Evolutionary conservation across 306 rosid genomes (phyloP).

Genomic region (Cicer pinnatifidum): DNA sequence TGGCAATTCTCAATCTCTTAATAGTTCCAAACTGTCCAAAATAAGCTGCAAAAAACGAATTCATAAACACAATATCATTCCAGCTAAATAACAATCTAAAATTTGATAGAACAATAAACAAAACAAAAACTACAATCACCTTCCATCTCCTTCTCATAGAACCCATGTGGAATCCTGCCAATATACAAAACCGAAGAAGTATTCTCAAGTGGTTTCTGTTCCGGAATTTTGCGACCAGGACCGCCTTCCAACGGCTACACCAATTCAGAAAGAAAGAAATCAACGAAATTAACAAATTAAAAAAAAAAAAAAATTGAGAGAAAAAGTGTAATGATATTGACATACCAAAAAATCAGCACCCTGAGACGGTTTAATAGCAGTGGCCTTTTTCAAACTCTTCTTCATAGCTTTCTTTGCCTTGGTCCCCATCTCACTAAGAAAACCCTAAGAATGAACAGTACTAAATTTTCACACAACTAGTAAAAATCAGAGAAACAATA

Average conservation of each 20-base stretch:
- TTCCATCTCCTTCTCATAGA: conserved; percentile 94
- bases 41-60: conserved; percentile 56
- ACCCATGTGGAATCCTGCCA: conserved; percentile 90
- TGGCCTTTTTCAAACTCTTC: conserved; percentile 62
- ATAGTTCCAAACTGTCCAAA: conserved; percentile 83
- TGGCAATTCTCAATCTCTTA: conserved; percentile 76
- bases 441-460: background rate
- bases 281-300: background rate
- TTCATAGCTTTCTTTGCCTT: conserved; percentile 84
- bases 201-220: conserved; percentile 54
- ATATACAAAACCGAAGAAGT: conserved; percentile 62
- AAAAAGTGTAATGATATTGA: background rate
- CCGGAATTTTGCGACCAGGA: conserved; percentile 59
- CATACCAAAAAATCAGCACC: conserved; percentile 76
- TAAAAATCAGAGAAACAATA: background rate
- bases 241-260: conserved; percentile 82
- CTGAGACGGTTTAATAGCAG: conserved; percentile 40
- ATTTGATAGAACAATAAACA: background rate
- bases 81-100: background rate
- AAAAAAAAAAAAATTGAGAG: background rate
- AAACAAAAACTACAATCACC: conserved; percentile 49
- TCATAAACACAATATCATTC: background rate
- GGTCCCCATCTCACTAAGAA: conserved; percentile 56
- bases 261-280: background rate
- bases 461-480: background rate